These are phyloP conservation scores for Parascedosporium putredinis DNA, from an alignment of 2,329 filamentous ascomycete genomes.

Conservation along the genomic window DNA sequence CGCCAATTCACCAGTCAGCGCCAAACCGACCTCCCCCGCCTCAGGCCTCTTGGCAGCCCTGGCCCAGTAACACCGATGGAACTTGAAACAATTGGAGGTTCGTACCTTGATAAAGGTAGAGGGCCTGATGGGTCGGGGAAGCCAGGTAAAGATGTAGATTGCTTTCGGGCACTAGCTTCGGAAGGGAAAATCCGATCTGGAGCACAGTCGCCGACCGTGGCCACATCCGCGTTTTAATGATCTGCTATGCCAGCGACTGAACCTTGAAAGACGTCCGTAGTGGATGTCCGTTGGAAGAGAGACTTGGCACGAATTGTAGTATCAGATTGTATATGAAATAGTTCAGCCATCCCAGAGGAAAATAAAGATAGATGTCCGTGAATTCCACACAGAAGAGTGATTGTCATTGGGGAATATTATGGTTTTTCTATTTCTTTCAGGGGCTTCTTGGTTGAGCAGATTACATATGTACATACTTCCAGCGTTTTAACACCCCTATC, in stretches of 20 bases:
- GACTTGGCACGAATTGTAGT: too few species aligned
- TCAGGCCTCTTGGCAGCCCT: slow-evolving; percentile 45
- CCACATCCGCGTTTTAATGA: neutral
- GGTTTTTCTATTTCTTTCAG: too few species aligned
- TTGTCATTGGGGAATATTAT: too few species aligned
- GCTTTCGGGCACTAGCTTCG: slow-evolving; percentile 10
- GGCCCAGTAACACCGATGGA: slow-evolving; percentile 54
- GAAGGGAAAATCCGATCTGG: slow-evolving; percentile 15
- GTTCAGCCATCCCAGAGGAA: too few species aligned
- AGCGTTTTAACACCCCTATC: too few species aligned
- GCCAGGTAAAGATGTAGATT: neutral
- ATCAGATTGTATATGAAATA: too few species aligned
- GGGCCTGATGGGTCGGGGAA: neutral
- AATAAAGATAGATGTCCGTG: too few species aligned
- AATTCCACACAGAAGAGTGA: too few species aligned
- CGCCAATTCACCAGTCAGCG: slow-evolving; percentile 1
- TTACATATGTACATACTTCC: too few species aligned
- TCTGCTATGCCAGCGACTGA: neutral
- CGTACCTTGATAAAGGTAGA: slow-evolving; percentile 12
- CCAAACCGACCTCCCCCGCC: slow-evolving; percentile 38
- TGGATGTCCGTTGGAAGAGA: too few species aligned
- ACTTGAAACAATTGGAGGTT: slow-evolving; percentile 26
- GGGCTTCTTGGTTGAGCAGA: too few species aligned
- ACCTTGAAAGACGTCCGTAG: too few species aligned
- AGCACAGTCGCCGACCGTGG: neutral